These are phyloP conservation scores for Phaeosphaeriaceae sp. DNA, from an alignment of 2,329 filamentous ascomycete genomes.

Conservation along the genomic window DNA sequence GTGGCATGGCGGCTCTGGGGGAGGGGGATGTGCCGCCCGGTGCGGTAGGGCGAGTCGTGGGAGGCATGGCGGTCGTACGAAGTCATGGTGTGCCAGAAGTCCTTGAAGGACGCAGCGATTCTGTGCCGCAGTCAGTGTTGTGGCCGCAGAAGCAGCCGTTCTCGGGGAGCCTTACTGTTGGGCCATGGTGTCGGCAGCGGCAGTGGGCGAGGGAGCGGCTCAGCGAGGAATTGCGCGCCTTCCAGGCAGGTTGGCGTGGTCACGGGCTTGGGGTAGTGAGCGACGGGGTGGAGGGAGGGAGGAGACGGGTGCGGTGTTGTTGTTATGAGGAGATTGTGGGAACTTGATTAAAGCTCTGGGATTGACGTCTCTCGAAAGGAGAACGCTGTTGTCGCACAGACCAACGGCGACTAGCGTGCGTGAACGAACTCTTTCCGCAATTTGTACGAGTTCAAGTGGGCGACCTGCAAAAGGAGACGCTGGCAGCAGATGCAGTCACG, in stretches of 20 bases:
- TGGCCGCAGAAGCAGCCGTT: conserved; percentile 6
- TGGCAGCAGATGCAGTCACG: not conserved
- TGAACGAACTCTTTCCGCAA: not conserved
- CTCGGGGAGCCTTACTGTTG: conserved; percentile 37
- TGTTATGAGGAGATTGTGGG: conserved; percentile 3
- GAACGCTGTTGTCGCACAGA: not conserved
- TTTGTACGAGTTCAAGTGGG: not conserved
- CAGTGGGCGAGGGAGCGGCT: conserved; percentile 10
- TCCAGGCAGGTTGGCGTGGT: conserved; percentile 6
- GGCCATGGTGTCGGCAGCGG: conserved; percentile 36
- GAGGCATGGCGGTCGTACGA: conserved; percentile 84
- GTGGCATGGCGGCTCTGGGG: conserved; percentile 81
- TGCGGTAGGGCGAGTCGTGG: conserved; percentile 91
- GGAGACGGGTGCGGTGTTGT: conserved; percentile 5
- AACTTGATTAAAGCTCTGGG: conserved; percentile 1
- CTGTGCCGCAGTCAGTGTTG: conserved; percentile 38
- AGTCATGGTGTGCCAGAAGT: conserved; percentile 90
- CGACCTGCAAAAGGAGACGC: not conserved
- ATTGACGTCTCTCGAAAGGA: not conserved
- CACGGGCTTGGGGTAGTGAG: not conserved
- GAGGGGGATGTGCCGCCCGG: conserved; percentile 87
- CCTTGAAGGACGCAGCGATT: conserved; percentile 69
- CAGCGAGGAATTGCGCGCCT: conserved; percentile 25
- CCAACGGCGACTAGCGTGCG: not conserved
- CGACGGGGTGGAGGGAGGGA: conserved; percentile 3